A percentile compares a stretch with the other conserved stretches of the same genome.
Evolutionary conservation across 2,329 filamentous ascomycete genomes (phyloP).

Genomic region (Sclerotinia sclerotiorum): DNA sequence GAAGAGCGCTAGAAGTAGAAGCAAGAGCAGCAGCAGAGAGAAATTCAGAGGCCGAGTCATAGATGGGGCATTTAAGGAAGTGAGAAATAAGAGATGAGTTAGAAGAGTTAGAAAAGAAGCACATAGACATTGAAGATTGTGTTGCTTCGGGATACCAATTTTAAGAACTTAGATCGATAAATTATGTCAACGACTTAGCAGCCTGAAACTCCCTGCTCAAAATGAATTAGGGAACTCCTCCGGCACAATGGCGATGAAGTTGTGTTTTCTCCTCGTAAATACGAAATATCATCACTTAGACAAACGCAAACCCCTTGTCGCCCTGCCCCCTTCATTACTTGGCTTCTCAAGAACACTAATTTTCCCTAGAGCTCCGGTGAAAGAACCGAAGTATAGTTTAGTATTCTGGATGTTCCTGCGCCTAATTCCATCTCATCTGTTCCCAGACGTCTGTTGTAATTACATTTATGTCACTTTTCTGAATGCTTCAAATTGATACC

Average conservation of each 20-base stretch:
- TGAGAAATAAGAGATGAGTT: not conserved
- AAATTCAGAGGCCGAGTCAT: constrained; percentile 24
- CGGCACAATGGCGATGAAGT: not conserved
- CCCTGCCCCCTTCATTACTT: not conserved
- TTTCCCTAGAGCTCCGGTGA: not conserved
- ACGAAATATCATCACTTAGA: not conserved
- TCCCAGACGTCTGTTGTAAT: not conserved
- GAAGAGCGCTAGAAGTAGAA: constrained; percentile 25
- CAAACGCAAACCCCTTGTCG: not conserved
- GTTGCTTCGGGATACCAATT: not conserved
- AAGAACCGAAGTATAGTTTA: not conserved
- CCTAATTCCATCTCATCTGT: not conserved
- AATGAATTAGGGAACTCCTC: not conserved
- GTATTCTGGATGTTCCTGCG: not conserved
- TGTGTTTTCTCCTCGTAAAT: not conserved
- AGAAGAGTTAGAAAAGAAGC: not conserved
- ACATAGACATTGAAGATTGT: not conserved
- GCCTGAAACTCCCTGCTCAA: not conserved
- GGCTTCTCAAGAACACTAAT: not conserved
- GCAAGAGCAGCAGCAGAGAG: constrained; percentile 30
- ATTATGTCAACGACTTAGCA: not conserved
- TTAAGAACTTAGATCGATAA: not conserved
- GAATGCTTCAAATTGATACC: too few relatives aligned
- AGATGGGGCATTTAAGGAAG: not conserved
- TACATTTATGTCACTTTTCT: not conserved